Base-by-base conservation (phyloP, 352 stramenopile species). In the Globisporangium yorkense region DNA sequence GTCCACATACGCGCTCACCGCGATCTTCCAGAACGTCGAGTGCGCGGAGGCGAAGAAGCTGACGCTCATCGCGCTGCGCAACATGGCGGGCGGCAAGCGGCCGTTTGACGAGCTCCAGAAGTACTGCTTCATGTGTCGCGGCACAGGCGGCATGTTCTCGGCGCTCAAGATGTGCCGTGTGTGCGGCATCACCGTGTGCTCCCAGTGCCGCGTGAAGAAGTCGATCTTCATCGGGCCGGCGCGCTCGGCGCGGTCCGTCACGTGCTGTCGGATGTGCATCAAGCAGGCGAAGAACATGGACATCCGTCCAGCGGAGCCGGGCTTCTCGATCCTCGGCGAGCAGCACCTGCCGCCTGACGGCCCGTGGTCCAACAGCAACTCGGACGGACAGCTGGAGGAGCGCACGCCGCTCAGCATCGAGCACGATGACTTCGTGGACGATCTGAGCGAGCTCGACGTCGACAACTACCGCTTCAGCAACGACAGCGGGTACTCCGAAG, bases 31-130 rank as follows among this genome's bases (percentile, higher is more conserved):
- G 35, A 68, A 64, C n/a, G 74, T 76, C 5, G 47, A 60, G 18
- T 81, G 70, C 29, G 70, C 72, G 0, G 68, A 83, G 41, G 75
- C 75, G 43, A 85, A 85, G 64, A 83, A 79, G 54, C 56, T 85
- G 13, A 86, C 74, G 45, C 60, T 81, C 27, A 44, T 86, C 12
- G 54, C 73, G 39, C 48, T 54, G 33, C 29, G 53, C 57, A 65
- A 60, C 33, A 31, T 54, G 21, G 12, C 16, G 9, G 20, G 44
- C n/a, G 55, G 51, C 57, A 52, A 58, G 49, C 50, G 46, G 5
- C 56, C 56, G 12, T 44, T 62, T 37, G 47, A 62, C 37, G 24
- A 35, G 16, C 15, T 63, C 4, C 50, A 63, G 21, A 16, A 16
- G 41, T 44, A 33, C 21, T 74, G 67, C 39, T 58, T 54, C 27